Percentiles rank a stretch among this genome's conserved stretches.
These are phyloP conservation scores for Ascochyta viciae-villosae DNA, from an alignment of 2,329 filamentous ascomycete genomes.

Conservation along the genomic window DNA sequence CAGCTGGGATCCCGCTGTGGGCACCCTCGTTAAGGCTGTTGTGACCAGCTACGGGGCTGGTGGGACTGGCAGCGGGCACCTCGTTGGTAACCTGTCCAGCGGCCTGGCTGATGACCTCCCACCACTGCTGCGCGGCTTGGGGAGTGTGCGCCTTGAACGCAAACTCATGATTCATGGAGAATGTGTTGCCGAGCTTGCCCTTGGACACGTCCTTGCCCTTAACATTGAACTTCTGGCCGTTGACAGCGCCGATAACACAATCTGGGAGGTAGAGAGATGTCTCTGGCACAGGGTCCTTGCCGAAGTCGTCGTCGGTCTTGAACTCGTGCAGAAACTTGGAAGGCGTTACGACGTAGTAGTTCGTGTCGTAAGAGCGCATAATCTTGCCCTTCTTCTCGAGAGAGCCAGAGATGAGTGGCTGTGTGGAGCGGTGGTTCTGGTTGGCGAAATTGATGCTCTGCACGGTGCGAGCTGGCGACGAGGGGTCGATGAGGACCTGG, in stretches of 20 bases:
- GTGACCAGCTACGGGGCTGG: conserved; percentile 41
- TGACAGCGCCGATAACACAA: conserved; percentile 75
- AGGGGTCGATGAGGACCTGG: conserved; percentile 78
- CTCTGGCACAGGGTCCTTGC: conserved; percentile 80
- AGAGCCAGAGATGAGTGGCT: conserved; percentile 83
- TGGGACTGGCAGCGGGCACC: conserved; percentile 46
- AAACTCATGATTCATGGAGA: conserved; percentile 80
- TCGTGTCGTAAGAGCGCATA: conserved; percentile 78
- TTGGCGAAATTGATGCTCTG: conserved; percentile 84
- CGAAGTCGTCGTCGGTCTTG: conserved; percentile 83
- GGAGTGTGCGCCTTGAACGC: conserved; percentile 86
- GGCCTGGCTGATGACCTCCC: conserved; percentile 70
- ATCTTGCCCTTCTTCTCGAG: conserved; percentile 92
- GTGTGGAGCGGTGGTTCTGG: conserved; percentile 80
- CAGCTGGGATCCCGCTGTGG: not conserved
- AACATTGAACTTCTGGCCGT: conserved; percentile 86
- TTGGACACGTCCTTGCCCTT: conserved; percentile 93
- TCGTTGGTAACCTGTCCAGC: conserved; percentile 60
- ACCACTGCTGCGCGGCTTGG: conserved; percentile 85
- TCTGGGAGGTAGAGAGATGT: conserved; percentile 92
- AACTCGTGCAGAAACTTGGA: conserved; percentile 93
- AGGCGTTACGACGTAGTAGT: conserved; percentile 90
- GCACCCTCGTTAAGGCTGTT: conserved; percentile 22
- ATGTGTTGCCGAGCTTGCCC: conserved; percentile 77
- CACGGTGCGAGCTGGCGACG: conserved; percentile 74